A percentile compares a stretch with the other conserved stretches of the same genome.
phyloP scores from a whole-genome alignment of 2,329 filamentous ascomycete species.

The Clathrospora elynae region DNA sequence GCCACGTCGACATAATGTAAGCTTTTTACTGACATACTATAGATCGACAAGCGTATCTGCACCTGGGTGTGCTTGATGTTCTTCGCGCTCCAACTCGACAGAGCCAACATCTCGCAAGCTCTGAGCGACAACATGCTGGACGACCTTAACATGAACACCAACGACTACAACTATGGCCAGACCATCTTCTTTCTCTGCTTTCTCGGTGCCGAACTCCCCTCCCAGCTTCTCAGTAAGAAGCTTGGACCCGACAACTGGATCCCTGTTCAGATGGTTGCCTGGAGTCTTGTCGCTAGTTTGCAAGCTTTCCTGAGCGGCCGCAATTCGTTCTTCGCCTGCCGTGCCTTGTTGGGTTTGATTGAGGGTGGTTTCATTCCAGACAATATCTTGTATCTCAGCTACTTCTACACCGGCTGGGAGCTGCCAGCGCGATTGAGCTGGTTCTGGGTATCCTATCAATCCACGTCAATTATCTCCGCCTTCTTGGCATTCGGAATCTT shows the following conservation, averaged over 20 bases:
- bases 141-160: conserved; percentile 44
- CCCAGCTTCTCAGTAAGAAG: conserved; percentile 55
- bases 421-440: conserved; percentile 69
- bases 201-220: conserved; percentile 60
- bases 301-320: conserved; percentile 70
- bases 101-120: conserved; percentile 52
- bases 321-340: conserved; percentile 51
- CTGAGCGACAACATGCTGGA: conserved; percentile 44
- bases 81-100: conserved; percentile 59
- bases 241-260: conserved; percentile 55
- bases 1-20: not conserved
- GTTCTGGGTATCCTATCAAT: conserved; percentile 72
- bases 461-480: conserved; percentile 60
- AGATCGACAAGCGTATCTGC: conserved; percentile 59
- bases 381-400: conserved; percentile 70
- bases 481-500: conserved; percentile 63
- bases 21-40: conserved; percentile 1
- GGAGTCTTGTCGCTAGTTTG: conserved; percentile 61
- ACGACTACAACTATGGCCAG: conserved; percentile 49
- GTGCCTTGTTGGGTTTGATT: conserved; percentile 53
- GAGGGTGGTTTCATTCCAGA: conserved; percentile 65
- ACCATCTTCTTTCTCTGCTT: conserved; percentile 80
- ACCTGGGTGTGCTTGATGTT: conserved; percentile 61
- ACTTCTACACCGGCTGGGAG: conserved; percentile 76
- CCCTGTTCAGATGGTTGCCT: conserved; percentile 49